These are phyloP conservation scores for Clonostachys chloroleuca DNA, from an alignment of 2,329 filamentous ascomycete genomes.

Conservation along the genomic window DNA sequence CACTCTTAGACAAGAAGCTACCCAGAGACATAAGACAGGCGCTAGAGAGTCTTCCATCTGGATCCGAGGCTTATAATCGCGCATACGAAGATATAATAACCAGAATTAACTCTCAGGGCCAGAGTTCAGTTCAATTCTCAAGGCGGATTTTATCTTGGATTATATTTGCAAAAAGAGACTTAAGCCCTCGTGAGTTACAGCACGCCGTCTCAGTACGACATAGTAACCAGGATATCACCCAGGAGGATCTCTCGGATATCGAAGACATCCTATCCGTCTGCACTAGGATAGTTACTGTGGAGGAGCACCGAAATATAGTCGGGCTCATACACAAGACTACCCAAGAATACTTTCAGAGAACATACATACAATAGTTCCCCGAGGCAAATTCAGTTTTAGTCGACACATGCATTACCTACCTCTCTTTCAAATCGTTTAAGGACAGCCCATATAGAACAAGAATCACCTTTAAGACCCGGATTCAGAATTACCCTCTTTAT, in stretches of 20 bases:
- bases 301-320: constrained; percentile 28
- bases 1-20: constrained; percentile 10
- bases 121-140: constrained; percentile 24
- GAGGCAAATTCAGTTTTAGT: constrained; percentile 17
- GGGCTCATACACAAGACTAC: constrained; percentile 39
- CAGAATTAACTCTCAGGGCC: constrained; percentile 30
- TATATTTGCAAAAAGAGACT: constrained; percentile 21
- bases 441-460: not conserved
- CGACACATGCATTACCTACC: constrained; percentile 24
- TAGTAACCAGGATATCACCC: constrained; percentile 17
- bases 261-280: constrained; percentile 29
- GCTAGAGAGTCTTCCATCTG: constrained; percentile 20
- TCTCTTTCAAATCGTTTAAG: constrained; percentile 21
- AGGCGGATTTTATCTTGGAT: constrained; percentile 33
- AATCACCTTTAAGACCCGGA: not conserved
- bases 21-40: constrained; percentile 21
- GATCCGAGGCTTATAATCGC: constrained; percentile 20
- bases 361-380: constrained; percentile 14
- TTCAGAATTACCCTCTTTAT: not conserved
- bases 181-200: constrained; percentile 27
- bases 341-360: constrained; percentile 34
- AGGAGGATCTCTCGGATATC: constrained; percentile 23
- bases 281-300: constrained; percentile 32
- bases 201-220: constrained; percentile 33
- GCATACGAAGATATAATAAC: constrained; percentile 36